phyloP scores from a whole-genome alignment of 768 basidiomycete genomes.

The Pilatotrama ljubarskyi region DNA sequence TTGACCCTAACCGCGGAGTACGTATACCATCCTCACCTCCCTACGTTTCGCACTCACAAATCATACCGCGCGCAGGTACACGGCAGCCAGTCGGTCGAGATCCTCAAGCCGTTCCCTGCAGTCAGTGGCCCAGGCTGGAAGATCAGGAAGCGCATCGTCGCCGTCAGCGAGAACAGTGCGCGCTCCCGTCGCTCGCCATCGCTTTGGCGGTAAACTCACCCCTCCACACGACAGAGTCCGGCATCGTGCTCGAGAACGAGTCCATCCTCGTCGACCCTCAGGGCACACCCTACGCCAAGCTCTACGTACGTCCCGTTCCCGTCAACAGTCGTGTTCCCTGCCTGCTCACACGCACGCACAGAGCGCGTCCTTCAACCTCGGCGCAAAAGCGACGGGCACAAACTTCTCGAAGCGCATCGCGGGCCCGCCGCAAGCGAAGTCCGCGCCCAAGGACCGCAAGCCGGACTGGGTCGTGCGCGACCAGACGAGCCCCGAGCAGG shows the following conservation, averaged over 20 bases:
- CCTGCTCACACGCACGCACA: constrained; percentile 12
- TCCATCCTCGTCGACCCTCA: constrained; percentile 60
- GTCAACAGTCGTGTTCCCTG: neutral
- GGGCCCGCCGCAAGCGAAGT: constrained; percentile 37
- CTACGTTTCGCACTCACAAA: no score
- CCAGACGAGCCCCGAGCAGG: constrained; percentile 43
- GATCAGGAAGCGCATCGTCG: constrained; percentile 62
- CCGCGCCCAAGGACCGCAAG: constrained; percentile 37
- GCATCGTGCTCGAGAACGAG: constrained; percentile 71
- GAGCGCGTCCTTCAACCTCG: constrained; percentile 45
- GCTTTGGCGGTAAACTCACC: no score
- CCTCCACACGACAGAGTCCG: no score
- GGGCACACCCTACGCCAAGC: constrained; percentile 46
- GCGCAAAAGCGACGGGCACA: constrained; percentile 39
- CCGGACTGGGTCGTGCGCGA: constrained; percentile 45
- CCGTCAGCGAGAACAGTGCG: constrained; percentile 82
- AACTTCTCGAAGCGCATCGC: constrained; percentile 44
- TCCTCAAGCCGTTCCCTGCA: constrained; percentile 73
- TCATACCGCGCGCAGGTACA: constrained; percentile 65
- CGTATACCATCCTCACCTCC: constrained; percentile 27
- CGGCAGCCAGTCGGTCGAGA: constrained; percentile 76
- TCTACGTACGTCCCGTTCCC: constrained; percentile 36
- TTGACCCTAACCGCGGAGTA: constrained; percentile 72
- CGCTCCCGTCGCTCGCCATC: neutral
- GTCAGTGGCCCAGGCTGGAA: constrained; percentile 82